A percentile compares a stretch with the other conserved stretches of the same genome.
Evolutionary conservation across 768 basidiomycete species (phyloP).

Genomic region (Daedaleopsis sinensis): DNA sequence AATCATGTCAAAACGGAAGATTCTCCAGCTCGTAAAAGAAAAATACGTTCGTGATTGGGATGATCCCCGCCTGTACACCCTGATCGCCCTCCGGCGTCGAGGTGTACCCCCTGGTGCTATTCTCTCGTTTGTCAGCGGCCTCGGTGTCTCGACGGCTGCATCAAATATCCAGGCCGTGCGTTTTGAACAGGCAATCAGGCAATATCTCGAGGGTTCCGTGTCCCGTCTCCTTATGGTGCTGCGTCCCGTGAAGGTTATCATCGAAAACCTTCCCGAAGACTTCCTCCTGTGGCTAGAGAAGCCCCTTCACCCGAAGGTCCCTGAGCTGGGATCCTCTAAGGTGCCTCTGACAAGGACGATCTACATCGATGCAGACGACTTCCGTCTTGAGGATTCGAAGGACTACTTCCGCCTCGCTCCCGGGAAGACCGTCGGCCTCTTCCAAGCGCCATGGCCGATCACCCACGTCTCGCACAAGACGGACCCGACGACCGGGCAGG

Average conservation of each 20-base stretch:
- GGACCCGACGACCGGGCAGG: slow-evolving; percentile 69
- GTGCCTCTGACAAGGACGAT: slow-evolving; percentile 88
- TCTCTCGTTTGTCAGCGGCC: slow-evolving; percentile 85
- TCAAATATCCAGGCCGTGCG: slow-evolving; percentile 86
- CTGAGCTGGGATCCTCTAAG: slow-evolving; percentile 78
- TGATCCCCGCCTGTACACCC: slow-evolving; percentile 95
- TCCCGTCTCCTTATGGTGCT: slow-evolving; percentile 92
- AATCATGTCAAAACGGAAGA: slow-evolving; percentile 96
- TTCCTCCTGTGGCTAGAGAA: slow-evolving; percentile 85
- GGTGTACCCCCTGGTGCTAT: slow-evolving; percentile 98
- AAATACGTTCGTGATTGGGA: slow-evolving; percentile 92
- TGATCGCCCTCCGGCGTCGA: slow-evolving; percentile 92
- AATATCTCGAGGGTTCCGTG: slow-evolving; percentile 86
- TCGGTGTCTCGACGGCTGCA: slow-evolving; percentile 89
- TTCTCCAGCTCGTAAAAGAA: slow-evolving; percentile 83
- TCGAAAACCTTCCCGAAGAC: slow-evolving; percentile 90
- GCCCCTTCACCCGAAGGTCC: slow-evolving; percentile 91
- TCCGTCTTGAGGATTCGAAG: slow-evolving; percentile 85
- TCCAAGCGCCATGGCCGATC: slow-evolving; percentile 90
- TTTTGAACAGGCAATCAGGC: slow-evolving; percentile 88
- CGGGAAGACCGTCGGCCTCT: slow-evolving; percentile 95
- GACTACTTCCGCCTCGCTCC: slow-evolving; percentile 99
- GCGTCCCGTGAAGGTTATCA: slow-evolving; percentile 85
- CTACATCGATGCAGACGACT: slow-evolving; percentile 94
- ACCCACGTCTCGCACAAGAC: slow-evolving; percentile 90